phyloP scores from a whole-genome alignment of 2,329 filamentous ascomycete genomes.

The Ascochyta pisi region DNA sequence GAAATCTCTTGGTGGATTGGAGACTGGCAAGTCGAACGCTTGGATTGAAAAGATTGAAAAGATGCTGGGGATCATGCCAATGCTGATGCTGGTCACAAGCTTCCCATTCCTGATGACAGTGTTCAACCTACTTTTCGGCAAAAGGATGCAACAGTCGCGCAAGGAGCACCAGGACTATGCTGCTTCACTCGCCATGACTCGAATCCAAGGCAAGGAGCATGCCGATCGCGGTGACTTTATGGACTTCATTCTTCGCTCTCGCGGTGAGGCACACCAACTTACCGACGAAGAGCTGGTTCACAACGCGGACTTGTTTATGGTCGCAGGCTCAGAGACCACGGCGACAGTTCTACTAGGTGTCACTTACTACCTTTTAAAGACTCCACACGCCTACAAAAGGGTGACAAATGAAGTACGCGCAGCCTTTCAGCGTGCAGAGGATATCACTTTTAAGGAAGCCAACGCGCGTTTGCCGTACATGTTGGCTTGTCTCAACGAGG shows the following conservation, averaged over 20 bases:
- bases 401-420: slow-evolving; percentile 23
- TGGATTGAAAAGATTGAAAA: slow-evolving; percentile 22
- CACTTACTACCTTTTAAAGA: slow-evolving; percentile 22
- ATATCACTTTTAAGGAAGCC: slow-evolving; percentile 22
- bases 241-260: slow-evolving; percentile 18
- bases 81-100: slow-evolving; percentile 12
- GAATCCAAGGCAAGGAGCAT: slow-evolving; percentile 14
- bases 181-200: slow-evolving; percentile 10
- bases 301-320: slow-evolving; percentile 22
- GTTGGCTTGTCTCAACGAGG: slow-evolving; percentile 12
- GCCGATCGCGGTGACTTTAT: slow-evolving; percentile 17
- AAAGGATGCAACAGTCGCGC: slow-evolving; percentile 17
- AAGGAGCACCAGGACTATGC: slow-evolving; percentile 16
- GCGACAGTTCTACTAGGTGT: slow-evolving; percentile 28
- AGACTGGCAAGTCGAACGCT: slow-evolving; percentile 12
- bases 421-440: slow-evolving; percentile 20
- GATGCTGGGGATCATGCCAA: slow-evolving; percentile 16
- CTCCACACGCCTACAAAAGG: slow-evolving; percentile 15
- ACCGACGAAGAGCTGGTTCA: slow-evolving; percentile 16
- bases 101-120: slow-evolving; percentile 9
- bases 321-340: slow-evolving; percentile 34
- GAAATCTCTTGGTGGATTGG: slow-evolving; percentile 30
- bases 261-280: slow-evolving; percentile 8
- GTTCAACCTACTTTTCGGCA: slow-evolving; percentile 10
- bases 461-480: slow-evolving; percentile 12